Percentiles rank a stretch among this genome's conserved stretches.
Conservation (phyloP, 2,329 filamentous ascomycete genomes). For the Chaetothyriales sp. region DNA sequence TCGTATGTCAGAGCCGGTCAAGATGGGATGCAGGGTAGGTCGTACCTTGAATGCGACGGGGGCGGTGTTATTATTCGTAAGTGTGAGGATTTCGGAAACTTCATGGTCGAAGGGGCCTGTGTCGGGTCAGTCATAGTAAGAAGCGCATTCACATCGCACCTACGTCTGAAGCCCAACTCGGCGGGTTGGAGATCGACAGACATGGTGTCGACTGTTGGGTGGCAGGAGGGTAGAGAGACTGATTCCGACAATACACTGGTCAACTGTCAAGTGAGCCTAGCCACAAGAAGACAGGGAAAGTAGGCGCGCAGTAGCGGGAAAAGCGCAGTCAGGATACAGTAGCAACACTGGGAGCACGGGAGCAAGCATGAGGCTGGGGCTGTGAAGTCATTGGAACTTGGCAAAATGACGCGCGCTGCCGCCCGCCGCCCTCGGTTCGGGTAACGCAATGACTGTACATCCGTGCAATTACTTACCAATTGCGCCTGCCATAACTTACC, state of each 20-base stretch:
- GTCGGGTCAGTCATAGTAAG: slow-evolving; percentile 16
- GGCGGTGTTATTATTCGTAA: slow-evolving; percentile 42
- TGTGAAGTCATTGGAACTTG: not conserved
- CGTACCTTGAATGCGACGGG: slow-evolving; percentile 48
- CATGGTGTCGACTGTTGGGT: slow-evolving; percentile 42
- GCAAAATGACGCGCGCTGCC: not conserved
- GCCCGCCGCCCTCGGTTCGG: no score
- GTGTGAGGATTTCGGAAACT: slow-evolving; percentile 45
- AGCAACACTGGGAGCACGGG: not conserved
- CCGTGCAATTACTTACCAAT: no score
- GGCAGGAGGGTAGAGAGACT: slow-evolving; percentile 8
- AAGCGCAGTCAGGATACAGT: not conserved
- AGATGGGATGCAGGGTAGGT: slow-evolving; percentile 1
- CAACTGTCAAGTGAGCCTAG: not conserved
- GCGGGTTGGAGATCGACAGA: slow-evolving; percentile 83
- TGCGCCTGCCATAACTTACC: no score
- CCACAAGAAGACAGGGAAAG: not conserved
- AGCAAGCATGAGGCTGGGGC: not conserved
- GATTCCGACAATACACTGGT: not conserved
- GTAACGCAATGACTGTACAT: no score
- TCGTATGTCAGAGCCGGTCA: slow-evolving; percentile 10
- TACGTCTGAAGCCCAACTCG: slow-evolving; percentile 88
- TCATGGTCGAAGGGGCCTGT: slow-evolving; percentile 49
- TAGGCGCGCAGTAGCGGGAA: not conserved
- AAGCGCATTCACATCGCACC: slow-evolving; percentile 15